Evolutionary conservation across 2,329 filamentous ascomycete species (phyloP).

Genomic region (Sporothrix globosa): DNA sequence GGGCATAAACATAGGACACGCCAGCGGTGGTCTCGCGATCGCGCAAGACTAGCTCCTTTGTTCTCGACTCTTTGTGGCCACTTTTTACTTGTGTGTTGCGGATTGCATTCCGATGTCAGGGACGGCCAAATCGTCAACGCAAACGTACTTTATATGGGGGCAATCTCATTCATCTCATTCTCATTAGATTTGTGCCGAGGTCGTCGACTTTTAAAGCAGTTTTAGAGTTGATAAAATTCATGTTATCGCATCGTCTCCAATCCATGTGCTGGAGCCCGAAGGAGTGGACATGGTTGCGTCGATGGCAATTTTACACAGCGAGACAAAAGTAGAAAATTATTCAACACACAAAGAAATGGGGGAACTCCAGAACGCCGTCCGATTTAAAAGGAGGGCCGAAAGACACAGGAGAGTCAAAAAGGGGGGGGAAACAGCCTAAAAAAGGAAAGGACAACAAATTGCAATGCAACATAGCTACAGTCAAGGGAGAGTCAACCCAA

Average conservation of each 20-base stretch:
- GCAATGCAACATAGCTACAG: not conserved
- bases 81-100: too few species aligned
- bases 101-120: too few species aligned
- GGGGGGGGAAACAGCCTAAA: not conserved
- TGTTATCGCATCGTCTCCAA: not conserved
- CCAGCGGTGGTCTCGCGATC: too few species aligned
- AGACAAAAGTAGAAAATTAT: not conserved
- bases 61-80: too few species aligned
- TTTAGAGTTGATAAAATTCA: not conserved
- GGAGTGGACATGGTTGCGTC: not conserved
- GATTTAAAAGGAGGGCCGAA: not conserved
- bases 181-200: too few species aligned
- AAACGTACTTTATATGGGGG: too few species aligned
- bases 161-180: too few species aligned
- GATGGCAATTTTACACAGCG: conserved; percentile 6
- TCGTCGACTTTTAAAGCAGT: too few species aligned
- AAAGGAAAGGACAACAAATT: not conserved
- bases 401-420: not conserved
- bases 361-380: not conserved
- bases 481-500: not conserved
- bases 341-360: not conserved
- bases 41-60: too few species aligned
- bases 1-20: too few species aligned
- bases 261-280: not conserved
- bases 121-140: too few species aligned